These are phyloP conservation scores for Chiua sp. DNA, from an alignment of 1,284 basidiomycete genomes.

Conservation along the genomic window DNA sequence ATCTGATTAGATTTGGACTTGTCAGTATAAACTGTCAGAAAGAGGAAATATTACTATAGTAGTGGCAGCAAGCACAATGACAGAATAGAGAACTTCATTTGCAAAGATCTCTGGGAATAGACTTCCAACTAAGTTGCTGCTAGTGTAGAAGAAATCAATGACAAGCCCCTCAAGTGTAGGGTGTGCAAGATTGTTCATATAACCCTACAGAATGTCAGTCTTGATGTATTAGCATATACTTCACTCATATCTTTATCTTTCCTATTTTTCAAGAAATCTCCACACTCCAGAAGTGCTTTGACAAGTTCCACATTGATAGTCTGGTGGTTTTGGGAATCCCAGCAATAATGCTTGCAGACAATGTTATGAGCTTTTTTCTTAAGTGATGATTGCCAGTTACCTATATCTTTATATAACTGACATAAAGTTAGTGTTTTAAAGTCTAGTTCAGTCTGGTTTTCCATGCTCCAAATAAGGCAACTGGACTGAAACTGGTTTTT, in stretches of 20 bases:
- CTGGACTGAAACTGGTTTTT: no score
- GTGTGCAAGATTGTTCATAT: background rate
- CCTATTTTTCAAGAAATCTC: background rate
- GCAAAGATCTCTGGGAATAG: background rate
- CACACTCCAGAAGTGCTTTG: background rate
- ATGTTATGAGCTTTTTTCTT: background rate
- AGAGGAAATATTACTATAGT: background rate
- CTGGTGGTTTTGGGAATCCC: background rate
- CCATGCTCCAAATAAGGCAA: no score
- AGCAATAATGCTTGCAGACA: background rate
- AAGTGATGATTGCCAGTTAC: background rate
- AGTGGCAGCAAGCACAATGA: background rate
- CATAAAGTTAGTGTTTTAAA: no score
- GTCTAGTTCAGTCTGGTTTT: no score
- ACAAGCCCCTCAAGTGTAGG: background rate
- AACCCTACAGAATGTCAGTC: background rate
- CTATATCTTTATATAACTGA: no score
- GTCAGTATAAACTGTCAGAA: no score
- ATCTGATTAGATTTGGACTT: no score
- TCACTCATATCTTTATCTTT: background rate
- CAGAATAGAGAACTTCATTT: background rate
- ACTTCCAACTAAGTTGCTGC: background rate
- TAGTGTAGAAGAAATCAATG: background rate
- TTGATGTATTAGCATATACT: no score
- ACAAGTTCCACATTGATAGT: background rate